phyloP scores from a whole-genome alignment of 768 basidiomycete genomes.

The Mycena olivaceomarginata region DNA sequence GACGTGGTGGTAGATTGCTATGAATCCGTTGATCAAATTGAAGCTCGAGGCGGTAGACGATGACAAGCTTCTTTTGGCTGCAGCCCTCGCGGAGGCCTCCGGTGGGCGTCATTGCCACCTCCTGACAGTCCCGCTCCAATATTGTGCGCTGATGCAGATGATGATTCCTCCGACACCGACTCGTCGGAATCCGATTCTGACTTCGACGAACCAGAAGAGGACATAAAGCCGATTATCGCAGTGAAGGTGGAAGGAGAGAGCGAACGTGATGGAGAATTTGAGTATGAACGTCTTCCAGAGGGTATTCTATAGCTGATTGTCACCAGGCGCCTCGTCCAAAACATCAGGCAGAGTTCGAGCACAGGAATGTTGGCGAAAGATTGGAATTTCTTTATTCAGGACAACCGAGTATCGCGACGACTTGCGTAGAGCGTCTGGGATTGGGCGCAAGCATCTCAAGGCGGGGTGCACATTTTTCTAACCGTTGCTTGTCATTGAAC shows the following conservation, averaged over 20 bases:
- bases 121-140: neutral
- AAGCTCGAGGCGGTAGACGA: conserved; percentile 43
- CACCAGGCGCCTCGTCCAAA: conserved; percentile 79
- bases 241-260: conserved; percentile 47
- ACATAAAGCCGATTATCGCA: neutral
- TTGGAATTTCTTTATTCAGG: conserved; percentile 86
- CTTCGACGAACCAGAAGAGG: conserved; percentile 28
- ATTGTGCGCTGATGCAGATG: neutral
- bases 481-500: neutral
- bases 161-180: conserved; percentile 13
- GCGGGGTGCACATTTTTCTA: conserved; percentile 56
- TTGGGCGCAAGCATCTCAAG: conserved; percentile 73
- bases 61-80: conserved; percentile 22
- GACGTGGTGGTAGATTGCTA: neutral
- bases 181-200: conserved; percentile 35
- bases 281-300: conserved; percentile 53
- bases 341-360: conserved; percentile 71
- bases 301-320: conserved; percentile 5
- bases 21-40: conserved; percentile 28
- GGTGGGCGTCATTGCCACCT: neutral
- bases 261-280: conserved; percentile 76
- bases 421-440: conserved; percentile 82
- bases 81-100: neutral
- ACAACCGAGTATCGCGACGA: conserved; percentile 84
- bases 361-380: conserved; percentile 74